Base-by-base conservation (phyloP, 169 alveolate genomes). In the Sarcocystis neurona region DNA sequence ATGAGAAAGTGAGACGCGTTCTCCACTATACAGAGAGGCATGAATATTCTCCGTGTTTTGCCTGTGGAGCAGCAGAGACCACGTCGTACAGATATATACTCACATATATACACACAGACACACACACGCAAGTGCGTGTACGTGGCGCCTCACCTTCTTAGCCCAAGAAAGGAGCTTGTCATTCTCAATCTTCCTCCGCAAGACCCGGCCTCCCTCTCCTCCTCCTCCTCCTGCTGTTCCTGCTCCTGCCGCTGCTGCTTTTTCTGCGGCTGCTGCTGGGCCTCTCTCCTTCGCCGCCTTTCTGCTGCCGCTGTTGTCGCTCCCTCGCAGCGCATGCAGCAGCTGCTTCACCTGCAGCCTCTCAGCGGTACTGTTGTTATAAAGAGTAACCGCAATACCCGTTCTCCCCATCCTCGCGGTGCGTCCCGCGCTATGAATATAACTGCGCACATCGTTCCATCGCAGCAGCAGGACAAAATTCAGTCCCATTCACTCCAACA, bases 341-440 rank as follows among this genome's bases (percentile, higher is more conserved):
- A 85, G 84, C 48, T n/a, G 20, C 82, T 46, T 47, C 39, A 68
- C 53, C 53, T 63, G 82, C 34, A 68, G 82, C n/a, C 47, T 41
- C 63, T 63, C 89, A 6, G 30, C 56, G 39, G 85, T 63, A 3
- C 44, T 66, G 10, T 48, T 37, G 74, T 39, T 4, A 77, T 74
- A 77, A 12, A 90, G 68, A 1, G 93, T 90, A n/a, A 85, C 86
- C 4, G 91, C 87, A 23, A 37, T 72, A 32, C 99, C 99, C 37
- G 89, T 91, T 50, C 92, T 92, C 4, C 98, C 98, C 87, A 96
- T 97, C 47, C 99, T 94, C 30, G 98, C 99, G 34, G 99, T 97
- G 63, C 99, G 94, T 1, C 99, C 99, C 77, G 96, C 94, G 89
- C 98, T 93, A 90, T 97, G 99, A 39, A 97, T 94, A 88, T 97